Base-by-base conservation (phyloP, 805 yeast species). In the Candida awuae region DNA sequence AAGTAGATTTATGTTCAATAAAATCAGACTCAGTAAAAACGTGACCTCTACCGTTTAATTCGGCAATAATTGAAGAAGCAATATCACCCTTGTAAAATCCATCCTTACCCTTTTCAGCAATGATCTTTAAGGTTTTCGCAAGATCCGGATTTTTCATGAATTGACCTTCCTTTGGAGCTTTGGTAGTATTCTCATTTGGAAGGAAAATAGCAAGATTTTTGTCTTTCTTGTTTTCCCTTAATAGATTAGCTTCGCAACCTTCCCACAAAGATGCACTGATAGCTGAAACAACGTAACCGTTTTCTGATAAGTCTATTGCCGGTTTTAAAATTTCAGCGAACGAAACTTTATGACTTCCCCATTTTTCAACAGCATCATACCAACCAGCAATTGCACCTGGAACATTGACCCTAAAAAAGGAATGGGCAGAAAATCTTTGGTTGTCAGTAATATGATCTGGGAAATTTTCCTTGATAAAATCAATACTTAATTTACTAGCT, bases 301-400 rank as follows among this genome's bases (percentile, higher is more conserved):
- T 52, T 39, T 76, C 79, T 10, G 90, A 85, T 42, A 84, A 61
- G 6, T 75, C 77, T 38, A 80, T 79, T 1, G 84, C 83, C 7
- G 84, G 83, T 42, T 68, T 66, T 25, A 80, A 58, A 22, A 80
- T 67, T 42, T 82, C 77, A 2, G 56, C 71, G 49, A 82, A 57
- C 0, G 75, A 50, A 10, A 83, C 74, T 7, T 73, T 73, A 2
- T 83, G 82, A 20, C 83, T 75, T 1, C 94, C 92, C 84, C 87
- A 83, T 42, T 59, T 63, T 30, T 73, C 77, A 28, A 71, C 61
- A 3, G 84, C 72, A 55, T 83, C 92, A 32, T 68, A 55, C 92
- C 92, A 84, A 0, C 85, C 90, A 6, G 85, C 84, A 34, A 82
- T 68, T 1, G 85, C 80, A 4, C 94, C 94, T 0, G 92, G 92